phyloP scores from a whole-genome alignment of 805 yeast genomes.

The Hanseniaspora nectarophila region DNA sequence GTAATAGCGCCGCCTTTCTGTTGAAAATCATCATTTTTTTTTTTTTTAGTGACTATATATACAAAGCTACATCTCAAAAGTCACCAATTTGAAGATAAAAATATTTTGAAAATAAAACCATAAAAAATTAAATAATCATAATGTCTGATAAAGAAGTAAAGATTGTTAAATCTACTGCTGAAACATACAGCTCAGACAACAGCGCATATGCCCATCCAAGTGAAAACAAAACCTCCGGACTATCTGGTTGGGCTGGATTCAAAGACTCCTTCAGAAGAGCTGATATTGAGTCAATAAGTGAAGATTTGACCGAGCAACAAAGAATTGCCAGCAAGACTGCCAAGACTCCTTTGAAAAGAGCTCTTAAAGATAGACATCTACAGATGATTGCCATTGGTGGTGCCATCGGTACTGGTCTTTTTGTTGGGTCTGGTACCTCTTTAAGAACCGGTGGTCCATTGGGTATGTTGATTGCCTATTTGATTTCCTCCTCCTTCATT shows the following conservation, averaged over 20 bases:
- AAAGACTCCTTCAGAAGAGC: constrained; percentile 38
- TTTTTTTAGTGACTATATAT: too few species aligned
- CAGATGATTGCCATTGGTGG: constrained; percentile 66
- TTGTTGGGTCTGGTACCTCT: constrained; percentile 59
- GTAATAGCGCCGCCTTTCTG: too few species aligned
- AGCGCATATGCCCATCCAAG: neutral
- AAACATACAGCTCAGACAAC: neutral
- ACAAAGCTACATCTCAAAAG: too few species aligned
- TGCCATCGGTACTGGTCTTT: constrained; percentile 63
- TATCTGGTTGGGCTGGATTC: constrained; percentile 30
- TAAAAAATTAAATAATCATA: neutral
- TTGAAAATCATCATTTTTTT: too few species aligned
- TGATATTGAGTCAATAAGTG: constrained; percentile 24
- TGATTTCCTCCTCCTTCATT: constrained; percentile 43
- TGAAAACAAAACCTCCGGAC: neutral
- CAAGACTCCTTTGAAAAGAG: constrained; percentile 45
- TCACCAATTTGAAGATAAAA: neutral
- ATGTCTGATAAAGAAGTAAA: constrained; percentile 10
- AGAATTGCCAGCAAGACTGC: constrained; percentile 37
- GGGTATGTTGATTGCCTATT: constrained; percentile 43
- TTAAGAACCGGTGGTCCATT: constrained; percentile 61
- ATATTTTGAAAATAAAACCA: neutral
- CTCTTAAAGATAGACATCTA: constrained; percentile 42
- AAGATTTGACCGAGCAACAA: constrained; percentile 32
- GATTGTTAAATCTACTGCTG: neutral